Evolutionary conservation across 2,329 filamentous ascomycete species (phyloP), one percentile per base, ranked within the genome.

Genomic region (Alternaria postmessia): DNA sequence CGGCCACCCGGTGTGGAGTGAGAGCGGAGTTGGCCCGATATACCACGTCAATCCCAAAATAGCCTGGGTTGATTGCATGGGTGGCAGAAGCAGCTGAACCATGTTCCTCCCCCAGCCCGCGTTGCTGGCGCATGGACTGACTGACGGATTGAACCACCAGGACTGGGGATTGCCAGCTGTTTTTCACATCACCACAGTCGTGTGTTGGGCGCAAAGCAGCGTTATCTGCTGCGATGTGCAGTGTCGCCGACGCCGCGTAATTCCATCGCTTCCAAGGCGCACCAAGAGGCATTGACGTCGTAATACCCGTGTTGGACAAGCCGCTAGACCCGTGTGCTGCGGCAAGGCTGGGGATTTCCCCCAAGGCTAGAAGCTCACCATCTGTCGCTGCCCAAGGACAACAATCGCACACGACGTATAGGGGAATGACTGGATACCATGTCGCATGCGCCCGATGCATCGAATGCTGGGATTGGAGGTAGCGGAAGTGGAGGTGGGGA

Each of bases 391-490:
- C 16, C 6, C 39, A 22, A 51, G 36, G 26, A 26, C 32, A 51
- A 3, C 30, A 52, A 55, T 51, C 43, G 43, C 42, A 57, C 39
- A 44, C 54, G 28, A 32, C 44, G 44, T 53, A 54, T 9, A 30
- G 28, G 59, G 68, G 63, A 53, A 76, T 76, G 73, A 56, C 57
- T 59, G 47, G 43, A 60, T 47, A 65, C 52, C 43, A 77, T 78
- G 75, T 63, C 73, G 36, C 66, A 57, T 22, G 64, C 59, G 47
- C 68, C 69, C 34, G 63, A 47, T 51, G 30, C 52, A 49, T 44
- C 36, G 28, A 51, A n/a, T 38, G 46, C 39, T 53, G 58, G 47
- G 36, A 57, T n/a, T 47, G 44, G 41, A 43, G 53, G 44, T 44
- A 49, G 46, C 24, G 39, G 11, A 16, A 34, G 11, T 5, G 39